Evolutionary conservation across 495 filamentous ascomycete species (phyloP).

Genomic region (Aspergillus diversus): DNA sequence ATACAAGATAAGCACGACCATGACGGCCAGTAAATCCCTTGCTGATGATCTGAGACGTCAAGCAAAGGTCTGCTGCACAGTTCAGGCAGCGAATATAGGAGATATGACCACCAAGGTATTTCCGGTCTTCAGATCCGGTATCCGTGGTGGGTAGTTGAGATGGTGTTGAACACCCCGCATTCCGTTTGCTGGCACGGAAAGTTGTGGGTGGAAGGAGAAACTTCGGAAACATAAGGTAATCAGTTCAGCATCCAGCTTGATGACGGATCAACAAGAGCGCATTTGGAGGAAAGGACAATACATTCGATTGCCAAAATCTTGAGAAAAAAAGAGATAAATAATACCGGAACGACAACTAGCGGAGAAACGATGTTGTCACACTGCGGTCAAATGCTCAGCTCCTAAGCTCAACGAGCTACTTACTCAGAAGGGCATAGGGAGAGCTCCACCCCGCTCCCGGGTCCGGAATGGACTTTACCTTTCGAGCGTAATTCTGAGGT

Average conservation of each 20-base stretch:
- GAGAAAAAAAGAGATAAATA: too few relatives aligned
- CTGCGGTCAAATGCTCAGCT: too few relatives aligned
- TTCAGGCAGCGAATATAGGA: constrained; percentile 72
- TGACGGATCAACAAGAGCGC: neutral
- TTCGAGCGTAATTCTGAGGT: too few relatives aligned
- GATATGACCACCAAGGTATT: constrained; percentile 52
- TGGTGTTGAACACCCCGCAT: constrained; percentile 34
- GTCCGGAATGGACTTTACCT: too few relatives aligned
- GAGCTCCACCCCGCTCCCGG: too few relatives aligned
- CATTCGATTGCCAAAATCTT: neutral
- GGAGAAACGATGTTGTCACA: too few relatives aligned
- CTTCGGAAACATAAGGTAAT: constrained; percentile 34
- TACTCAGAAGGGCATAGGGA: too few relatives aligned
- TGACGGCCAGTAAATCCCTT: constrained; percentile 95
- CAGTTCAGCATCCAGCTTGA: neutral
- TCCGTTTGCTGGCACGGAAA: constrained; percentile 39
- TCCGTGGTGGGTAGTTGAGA: constrained; percentile 12
- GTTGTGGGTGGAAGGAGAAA: constrained; percentile 58
- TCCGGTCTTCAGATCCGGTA: constrained; percentile 27
- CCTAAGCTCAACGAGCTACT: too few relatives aligned
- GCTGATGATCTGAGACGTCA: constrained; percentile 77
- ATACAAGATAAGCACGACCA: constrained; percentile 87
- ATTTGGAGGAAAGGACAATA: neutral
- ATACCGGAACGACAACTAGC: too few relatives aligned
- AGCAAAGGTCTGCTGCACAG: constrained; percentile 76